A percentile compares a stretch with the other conserved stretches of the same genome.
phyloP scores from a whole-genome alignment of 306 rosid genomes.

The Biancaea sappan region DNA sequence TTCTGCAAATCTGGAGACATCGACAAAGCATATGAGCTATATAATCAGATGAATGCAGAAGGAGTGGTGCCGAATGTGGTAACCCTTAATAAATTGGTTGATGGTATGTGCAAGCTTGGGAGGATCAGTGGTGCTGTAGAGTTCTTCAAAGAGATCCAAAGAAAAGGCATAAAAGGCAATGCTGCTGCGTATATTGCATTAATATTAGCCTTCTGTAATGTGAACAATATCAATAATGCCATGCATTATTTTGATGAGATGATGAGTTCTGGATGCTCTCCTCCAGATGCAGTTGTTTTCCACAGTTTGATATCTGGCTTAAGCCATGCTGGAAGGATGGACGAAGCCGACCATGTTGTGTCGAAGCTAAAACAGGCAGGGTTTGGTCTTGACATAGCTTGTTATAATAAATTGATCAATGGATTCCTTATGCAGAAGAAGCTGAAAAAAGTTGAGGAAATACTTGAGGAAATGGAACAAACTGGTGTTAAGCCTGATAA shows the following conservation, averaged over 20 bases:
- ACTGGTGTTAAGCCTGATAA: conserved; percentile 62
- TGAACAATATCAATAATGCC: conserved; percentile 67
- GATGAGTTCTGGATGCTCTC: conserved; percentile 58
- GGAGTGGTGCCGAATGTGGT: conserved; percentile 57
- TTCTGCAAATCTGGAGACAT: conserved; percentile 66
- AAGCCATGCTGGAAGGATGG: conserved; percentile 76
- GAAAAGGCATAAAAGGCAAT: conserved; percentile 64
- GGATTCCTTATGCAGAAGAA: conserved; percentile 77
- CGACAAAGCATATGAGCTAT: conserved; percentile 56
- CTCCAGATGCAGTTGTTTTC: conserved; percentile 64
- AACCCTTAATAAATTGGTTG: conserved; percentile 71
- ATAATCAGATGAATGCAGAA: conserved; percentile 59
- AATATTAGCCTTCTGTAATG: conserved; percentile 73
- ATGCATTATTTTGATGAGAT: conserved; percentile 65
- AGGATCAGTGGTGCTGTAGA: conserved; percentile 60
- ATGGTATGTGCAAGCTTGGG: conserved; percentile 71
- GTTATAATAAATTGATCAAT: conserved; percentile 66
- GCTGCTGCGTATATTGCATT: conserved; percentile 55
- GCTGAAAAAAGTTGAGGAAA: conserved; percentile 52
- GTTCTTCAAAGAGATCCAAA: conserved; percentile 60
- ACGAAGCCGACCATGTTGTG: conserved; percentile 64
- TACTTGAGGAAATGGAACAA: conserved; percentile 68
- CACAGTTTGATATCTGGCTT: conserved; percentile 74
- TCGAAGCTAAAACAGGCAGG: conserved; percentile 71
- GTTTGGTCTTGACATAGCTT: conserved; percentile 55